These are phyloP conservation scores for Microdochium bolleyi DNA, from an alignment of 2,329 filamentous ascomycete genomes.

Conservation along the genomic window DNA sequence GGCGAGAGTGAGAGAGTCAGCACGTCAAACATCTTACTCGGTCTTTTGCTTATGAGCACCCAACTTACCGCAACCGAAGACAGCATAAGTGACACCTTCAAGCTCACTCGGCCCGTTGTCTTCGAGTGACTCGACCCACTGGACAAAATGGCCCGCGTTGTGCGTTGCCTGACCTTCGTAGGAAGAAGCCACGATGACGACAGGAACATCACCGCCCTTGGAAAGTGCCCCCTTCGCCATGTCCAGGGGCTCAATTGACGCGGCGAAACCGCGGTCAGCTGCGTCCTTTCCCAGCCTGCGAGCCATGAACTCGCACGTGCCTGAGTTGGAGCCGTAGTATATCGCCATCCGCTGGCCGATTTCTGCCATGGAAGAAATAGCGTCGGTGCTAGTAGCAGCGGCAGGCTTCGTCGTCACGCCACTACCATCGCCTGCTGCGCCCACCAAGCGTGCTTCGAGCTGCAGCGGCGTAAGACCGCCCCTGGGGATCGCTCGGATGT, in stretches of 20 bases:
- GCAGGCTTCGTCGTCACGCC: conserved; percentile 5
- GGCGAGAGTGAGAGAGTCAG: too few relatives aligned
- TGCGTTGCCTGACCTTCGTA: conserved; percentile 52
- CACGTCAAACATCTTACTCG: too few relatives aligned
- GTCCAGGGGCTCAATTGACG: conserved; percentile 37
- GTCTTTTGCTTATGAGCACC: too few relatives aligned
- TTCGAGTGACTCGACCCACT: conserved; percentile 40
- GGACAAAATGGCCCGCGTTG: conserved; percentile 45
- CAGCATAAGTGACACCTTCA: conserved; percentile 39
- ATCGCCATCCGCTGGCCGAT: conserved; percentile 29
- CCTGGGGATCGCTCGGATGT: conserved; percentile 50
- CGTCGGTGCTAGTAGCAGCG: too few relatives aligned
- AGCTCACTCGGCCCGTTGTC: conserved; percentile 19
- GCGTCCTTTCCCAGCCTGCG: conserved; percentile 40
- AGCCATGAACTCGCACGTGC: conserved; percentile 49
- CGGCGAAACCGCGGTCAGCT: conserved; percentile 35
- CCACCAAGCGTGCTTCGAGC: conserved; percentile 11
- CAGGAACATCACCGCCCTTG: conserved; percentile 27
- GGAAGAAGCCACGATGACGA: conserved; percentile 45
- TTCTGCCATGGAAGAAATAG: too few relatives aligned
- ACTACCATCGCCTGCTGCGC: conserved; percentile 11
- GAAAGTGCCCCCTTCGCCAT: conserved; percentile 39
- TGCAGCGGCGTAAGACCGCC: conserved; percentile 26
- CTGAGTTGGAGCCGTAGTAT: conserved; percentile 49
- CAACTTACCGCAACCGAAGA: conserved; percentile 38